These are phyloP conservation scores for Xylaria sp. DNA, from an alignment of 2,329 filamentous ascomycete species.

Conservation along the genomic window DNA sequence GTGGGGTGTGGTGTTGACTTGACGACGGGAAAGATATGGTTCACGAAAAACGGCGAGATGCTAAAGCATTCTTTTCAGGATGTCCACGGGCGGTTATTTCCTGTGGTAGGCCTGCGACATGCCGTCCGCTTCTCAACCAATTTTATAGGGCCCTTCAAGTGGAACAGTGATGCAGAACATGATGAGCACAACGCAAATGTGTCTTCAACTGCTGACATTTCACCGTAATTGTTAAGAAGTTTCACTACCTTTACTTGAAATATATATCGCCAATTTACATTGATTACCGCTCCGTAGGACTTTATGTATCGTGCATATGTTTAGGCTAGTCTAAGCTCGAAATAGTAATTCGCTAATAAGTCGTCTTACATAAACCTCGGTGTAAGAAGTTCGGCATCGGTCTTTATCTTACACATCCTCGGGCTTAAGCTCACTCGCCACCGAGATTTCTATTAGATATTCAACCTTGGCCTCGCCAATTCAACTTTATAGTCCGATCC, in stretches of 20 bases:
- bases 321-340: not conserved
- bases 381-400: constrained; percentile 22
- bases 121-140: not conserved
- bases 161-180: not conserved
- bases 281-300: not conserved
- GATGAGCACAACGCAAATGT: not conserved
- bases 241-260: not conserved
- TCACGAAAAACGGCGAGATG: constrained; percentile 9
- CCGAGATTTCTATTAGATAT: constrained; percentile 10
- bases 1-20: constrained; percentile 9
- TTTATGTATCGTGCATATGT: not conserved
- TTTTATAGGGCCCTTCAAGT: constrained; percentile 11
- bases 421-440: constrained; percentile 21
- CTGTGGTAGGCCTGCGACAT: not conserved
- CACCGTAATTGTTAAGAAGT: not conserved
- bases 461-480: constrained; percentile 1
- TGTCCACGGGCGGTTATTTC: constrained; percentile 12
- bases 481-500: not conserved
- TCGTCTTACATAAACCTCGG: constrained; percentile 15
- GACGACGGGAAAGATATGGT: constrained; percentile 12
- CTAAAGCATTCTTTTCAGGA: constrained; percentile 1
- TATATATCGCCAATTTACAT: not conserved
- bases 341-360: not conserved
- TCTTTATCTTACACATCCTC: not conserved
- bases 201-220: not conserved